Conservation (phyloP, 1,139 yeast species). For the Ogataea hybrid region DNA sequence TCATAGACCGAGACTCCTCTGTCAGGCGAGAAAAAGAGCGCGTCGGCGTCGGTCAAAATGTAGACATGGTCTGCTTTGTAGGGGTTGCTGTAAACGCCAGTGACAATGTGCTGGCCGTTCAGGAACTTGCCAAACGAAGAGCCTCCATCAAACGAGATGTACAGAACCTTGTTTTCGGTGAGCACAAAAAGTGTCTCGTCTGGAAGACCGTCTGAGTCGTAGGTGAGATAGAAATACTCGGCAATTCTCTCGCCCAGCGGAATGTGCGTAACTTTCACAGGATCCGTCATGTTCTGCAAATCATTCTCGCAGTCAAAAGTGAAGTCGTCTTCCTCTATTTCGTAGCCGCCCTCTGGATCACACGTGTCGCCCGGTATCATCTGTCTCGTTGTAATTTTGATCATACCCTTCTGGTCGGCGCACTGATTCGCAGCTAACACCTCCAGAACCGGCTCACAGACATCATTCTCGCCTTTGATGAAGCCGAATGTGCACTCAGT, state of each 20-base stretch:
- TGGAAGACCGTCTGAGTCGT: slow-evolving; percentile 18
- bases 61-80: slow-evolving; percentile 63
- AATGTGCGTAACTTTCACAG: slow-evolving; percentile 19
- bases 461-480: slow-evolving; percentile 38
- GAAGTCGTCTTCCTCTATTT: slow-evolving; percentile 21
- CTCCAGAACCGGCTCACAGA: slow-evolving; percentile 52
- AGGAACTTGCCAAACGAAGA: slow-evolving; percentile 38
- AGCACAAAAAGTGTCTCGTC: slow-evolving; percentile 75
- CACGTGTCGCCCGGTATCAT: slow-evolving; percentile 29
- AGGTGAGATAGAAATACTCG: slow-evolving; percentile 51
- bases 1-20: slow-evolving; percentile 59
- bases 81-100: slow-evolving; percentile 58
- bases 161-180: slow-evolving; percentile 51
- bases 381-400: slow-evolving; percentile 24
- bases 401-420: slow-evolving; percentile 15
- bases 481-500: slow-evolving; percentile 75
- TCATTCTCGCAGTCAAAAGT: slow-evolving; percentile 25
- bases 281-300: not conserved
- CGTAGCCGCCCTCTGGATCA: slow-evolving; percentile 26
- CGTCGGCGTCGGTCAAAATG: slow-evolving; percentile 50
- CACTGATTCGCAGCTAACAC: slow-evolving; percentile 23
- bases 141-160: slow-evolving; percentile 81
- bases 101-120: slow-evolving; percentile 37
- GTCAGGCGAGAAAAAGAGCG: slow-evolving; percentile 58
- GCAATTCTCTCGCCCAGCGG: slow-evolving; percentile 37